phyloP scores from a whole-genome alignment of 306 rosid genomes.

The Fragaria nilgerrensis region DNA sequence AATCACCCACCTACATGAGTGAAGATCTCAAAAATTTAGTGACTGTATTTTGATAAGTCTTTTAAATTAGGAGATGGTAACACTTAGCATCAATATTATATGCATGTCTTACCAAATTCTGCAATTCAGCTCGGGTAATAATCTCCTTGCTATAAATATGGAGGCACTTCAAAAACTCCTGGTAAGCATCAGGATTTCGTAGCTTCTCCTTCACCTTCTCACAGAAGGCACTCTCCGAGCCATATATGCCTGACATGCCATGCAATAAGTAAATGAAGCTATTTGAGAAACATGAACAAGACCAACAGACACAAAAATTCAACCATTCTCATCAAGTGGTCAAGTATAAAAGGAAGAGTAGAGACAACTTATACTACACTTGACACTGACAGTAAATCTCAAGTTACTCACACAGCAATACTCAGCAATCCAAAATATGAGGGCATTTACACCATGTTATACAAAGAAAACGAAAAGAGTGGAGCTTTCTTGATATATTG shows the following conservation, averaged over 20 bases:
- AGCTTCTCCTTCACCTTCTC: conserved; percentile 91
- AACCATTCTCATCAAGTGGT: neutral
- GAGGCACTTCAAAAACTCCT: conserved; percentile 94
- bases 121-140: conserved; percentile 79
- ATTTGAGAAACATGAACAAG: neutral
- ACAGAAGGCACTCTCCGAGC: conserved; percentile 77
- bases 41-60: conserved; percentile 16
- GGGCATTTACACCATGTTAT: neutral
- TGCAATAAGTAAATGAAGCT: conserved; percentile 14
- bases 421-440: neutral
- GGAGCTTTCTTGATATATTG: neutral
- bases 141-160: conserved; percentile 96
- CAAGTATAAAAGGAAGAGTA: neutral
- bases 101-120: conserved; percentile 58
- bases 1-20: conserved; percentile 68
- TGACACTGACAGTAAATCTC: neutral
- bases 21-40: conserved; percentile 24
- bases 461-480: neutral
- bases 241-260: conserved; percentile 64
- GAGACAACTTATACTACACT: neutral
- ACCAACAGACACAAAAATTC: neutral
- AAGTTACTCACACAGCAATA: neutral
- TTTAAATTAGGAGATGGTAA: neutral
- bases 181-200: conserved; percentile 75
- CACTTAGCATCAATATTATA: neutral